Evolutionary conservation across 202 grass and related monocot genomes (phyloP), one percentile per base, ranked within the genome.

Genomic region (Schoenoplectus triqueter): DNA sequence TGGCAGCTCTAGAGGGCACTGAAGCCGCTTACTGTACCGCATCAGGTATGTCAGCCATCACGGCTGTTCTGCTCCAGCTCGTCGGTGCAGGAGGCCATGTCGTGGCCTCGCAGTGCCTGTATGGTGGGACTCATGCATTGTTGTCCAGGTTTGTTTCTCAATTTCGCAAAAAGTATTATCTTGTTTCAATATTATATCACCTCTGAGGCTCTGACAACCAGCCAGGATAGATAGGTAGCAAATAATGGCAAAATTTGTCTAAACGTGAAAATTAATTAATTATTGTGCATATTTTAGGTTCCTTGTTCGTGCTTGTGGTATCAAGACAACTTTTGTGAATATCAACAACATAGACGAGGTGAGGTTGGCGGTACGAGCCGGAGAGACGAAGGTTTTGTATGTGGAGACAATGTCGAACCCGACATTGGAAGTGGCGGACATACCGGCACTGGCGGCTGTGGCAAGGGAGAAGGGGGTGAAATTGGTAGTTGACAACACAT

Each of bases 1-100:
- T 98, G 93, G 95, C 95, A 4, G 91, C 95, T 60, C 85, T 98
- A 41, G 95, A 98, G 91, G 95, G 91, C 44, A 98, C 95, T 9
- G 95, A 98, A 85, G 93, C 93, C 3, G 93, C 93, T 2, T 98
- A 98, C 88, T 98, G 95, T 90, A 98, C 95, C 3, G 93, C 95
- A 7, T 95, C 93, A 0, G 95, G 95, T 20, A 98, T 98, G 95
- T 93, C 95, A 2, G 90, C 95, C 39, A 94, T 98, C 91, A 90
- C 95, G 0, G 19, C 82, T 41, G 95, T 98, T 31, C 78, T 98
- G 52, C 86, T 98, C 85, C 93, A 98, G 84, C 90, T 98, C 20
- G 82, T 90, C 3, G 93, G 91, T 1, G 93, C 91, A 0, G 95
- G 95, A 0, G 95, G 91, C 0, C 95, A 95, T 91, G 91, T 98